Conservation (phyloP, 495 filamentous ascomycete genomes). For the Penicillium cataractarum region DNA sequence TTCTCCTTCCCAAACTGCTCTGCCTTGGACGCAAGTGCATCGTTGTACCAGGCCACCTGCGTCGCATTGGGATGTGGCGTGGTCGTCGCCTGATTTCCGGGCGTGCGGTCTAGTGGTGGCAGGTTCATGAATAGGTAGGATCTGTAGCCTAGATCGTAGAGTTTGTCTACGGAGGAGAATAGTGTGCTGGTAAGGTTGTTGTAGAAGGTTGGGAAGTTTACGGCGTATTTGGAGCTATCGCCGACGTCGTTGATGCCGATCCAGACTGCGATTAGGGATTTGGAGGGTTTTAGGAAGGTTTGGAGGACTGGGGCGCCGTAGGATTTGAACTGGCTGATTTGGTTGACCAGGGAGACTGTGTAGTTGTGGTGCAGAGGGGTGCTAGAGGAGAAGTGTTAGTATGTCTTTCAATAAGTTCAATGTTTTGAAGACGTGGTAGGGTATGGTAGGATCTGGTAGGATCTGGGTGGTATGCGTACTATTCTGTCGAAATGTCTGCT, state of each 20-base stretch:
- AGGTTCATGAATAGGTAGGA: slow-evolving; percentile 56
- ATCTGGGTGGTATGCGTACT: slow-evolving; percentile 22
- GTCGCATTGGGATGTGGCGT: slow-evolving; percentile 49
- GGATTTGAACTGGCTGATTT: slow-evolving; percentile 39
- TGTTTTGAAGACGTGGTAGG: too few relatives aligned
- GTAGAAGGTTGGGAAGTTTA: slow-evolving; percentile 46
- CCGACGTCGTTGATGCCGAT: slow-evolving; percentile 51
- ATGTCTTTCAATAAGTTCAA: too few relatives aligned
- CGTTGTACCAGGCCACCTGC: slow-evolving; percentile 47
- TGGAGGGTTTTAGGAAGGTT: slow-evolving; percentile 21
- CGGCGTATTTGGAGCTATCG: slow-evolving; percentile 42
- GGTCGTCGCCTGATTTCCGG: slow-evolving; percentile 35
- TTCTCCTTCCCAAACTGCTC: slow-evolving; percentile 24
- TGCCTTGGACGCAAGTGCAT: slow-evolving; percentile 34
- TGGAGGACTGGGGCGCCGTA: slow-evolving; percentile 37
- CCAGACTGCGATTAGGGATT: slow-evolving; percentile 47
- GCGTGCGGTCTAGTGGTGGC: slow-evolving; percentile 52
- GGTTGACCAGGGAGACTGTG: slow-evolving; percentile 49
- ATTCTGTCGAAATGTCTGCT: slow-evolving; percentile 48
- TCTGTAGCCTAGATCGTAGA: slow-evolving; percentile 48
- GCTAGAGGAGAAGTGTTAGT: slow-evolving; percentile 17
- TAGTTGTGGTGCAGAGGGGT: slow-evolving; percentile 53
- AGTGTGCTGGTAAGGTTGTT: slow-evolving; percentile 37
- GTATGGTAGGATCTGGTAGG: not conserved
- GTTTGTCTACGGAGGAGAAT: slow-evolving; percentile 40